phyloP scores from a whole-genome alignment of 495 filamentous ascomycete genomes.

The Margaritispora aquatica region DNA sequence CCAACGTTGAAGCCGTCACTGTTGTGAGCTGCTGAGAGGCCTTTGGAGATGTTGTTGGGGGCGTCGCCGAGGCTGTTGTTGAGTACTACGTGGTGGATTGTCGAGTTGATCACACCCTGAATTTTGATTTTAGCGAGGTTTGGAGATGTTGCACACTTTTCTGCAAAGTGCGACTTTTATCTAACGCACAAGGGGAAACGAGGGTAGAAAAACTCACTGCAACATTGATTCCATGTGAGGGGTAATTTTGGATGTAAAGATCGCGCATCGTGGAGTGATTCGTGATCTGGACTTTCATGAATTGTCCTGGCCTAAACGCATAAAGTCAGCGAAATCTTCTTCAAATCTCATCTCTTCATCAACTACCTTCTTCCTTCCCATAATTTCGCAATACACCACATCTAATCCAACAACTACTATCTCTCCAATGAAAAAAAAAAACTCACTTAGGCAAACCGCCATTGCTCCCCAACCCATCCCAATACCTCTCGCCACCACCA shows the following conservation, averaged over 20 bases:
- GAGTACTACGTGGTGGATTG: slow-evolving; percentile 45
- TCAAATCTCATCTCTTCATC: background rate
- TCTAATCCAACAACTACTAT: too few species aligned
- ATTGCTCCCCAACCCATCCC: slow-evolving; percentile 42
- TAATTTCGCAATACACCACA: background rate
- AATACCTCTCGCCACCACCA: slow-evolving; percentile 39
- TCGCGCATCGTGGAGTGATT: slow-evolving; percentile 28
- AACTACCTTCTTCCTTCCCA: background rate
- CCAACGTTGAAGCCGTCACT: slow-evolving; percentile 37
- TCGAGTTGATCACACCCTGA: slow-evolving; percentile 32
- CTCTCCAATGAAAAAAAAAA: too few species aligned
- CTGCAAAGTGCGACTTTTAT: too few species aligned
- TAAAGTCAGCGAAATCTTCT: background rate
- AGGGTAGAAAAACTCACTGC: slow-evolving; percentile 12
- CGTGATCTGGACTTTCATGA: slow-evolving; percentile 34
- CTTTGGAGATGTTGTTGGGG: slow-evolving; percentile 31
- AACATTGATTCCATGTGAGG: slow-evolving; percentile 35
- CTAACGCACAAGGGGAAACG: too few species aligned
- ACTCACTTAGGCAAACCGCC: slow-evolving; percentile 33
- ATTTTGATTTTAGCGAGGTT: background rate
- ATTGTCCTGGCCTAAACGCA: slow-evolving; percentile 36
- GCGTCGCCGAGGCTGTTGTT: slow-evolving; percentile 54
- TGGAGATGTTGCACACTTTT: too few species aligned
- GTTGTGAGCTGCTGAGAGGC: slow-evolving; percentile 36
- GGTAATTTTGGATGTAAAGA: slow-evolving; percentile 38